A percentile compares a stretch with the other conserved stretches of the same genome.
Conservation (phyloP, 305 asterid species). For the Fraxinus floribunda region DNA sequence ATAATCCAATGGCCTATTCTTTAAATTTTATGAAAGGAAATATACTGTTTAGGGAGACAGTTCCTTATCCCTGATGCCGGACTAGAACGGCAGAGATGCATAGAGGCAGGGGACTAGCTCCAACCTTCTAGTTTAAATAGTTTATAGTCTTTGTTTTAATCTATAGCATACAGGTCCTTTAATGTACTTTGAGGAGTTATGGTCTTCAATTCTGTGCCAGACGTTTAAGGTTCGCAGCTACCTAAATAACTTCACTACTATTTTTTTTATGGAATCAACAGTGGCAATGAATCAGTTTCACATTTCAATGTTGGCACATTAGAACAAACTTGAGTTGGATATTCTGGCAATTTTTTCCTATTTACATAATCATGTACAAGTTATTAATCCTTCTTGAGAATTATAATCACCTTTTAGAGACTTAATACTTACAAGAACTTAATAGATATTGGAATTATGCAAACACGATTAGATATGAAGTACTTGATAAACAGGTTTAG, state of each 20-base stretch:
- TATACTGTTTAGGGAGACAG: not conserved
- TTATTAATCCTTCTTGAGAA: not conserved
- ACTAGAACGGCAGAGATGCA: not conserved
- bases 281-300: not conserved
- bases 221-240: not conserved
- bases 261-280: not conserved
- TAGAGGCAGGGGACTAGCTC: not conserved
- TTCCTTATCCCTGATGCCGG: not conserved
- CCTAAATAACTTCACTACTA: not conserved
- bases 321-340: not conserved
- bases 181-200: not conserved
- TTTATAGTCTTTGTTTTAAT: not conserved
- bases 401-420: not conserved
- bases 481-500: not conserved
- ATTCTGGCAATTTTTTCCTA: not conserved
- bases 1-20: not conserved
- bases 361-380: not conserved
- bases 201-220: not conserved
- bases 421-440: not conserved
- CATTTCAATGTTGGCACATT: not conserved
- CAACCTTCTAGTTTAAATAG: not conserved
- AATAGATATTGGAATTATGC: not conserved
- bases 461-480: not conserved
- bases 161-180: not conserved
- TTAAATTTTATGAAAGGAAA: not conserved